Evolutionary conservation across 2,329 filamentous ascomycete species (phyloP).

Genomic region (Aspergillus tanneri): DNA sequence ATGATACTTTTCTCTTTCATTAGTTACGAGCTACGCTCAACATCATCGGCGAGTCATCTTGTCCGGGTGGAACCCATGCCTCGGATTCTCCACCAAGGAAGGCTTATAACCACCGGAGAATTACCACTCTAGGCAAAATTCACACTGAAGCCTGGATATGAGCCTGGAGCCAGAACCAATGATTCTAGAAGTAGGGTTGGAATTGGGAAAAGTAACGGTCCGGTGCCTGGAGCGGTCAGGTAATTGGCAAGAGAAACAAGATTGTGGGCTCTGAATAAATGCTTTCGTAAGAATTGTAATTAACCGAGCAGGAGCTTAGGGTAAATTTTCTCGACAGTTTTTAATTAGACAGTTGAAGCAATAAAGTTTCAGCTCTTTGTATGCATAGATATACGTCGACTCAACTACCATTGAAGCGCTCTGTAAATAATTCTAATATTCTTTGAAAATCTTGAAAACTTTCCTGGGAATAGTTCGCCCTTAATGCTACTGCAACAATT

Average conservation of each 20-base stretch:
- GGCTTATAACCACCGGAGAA: constrained; percentile 25
- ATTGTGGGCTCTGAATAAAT: not conserved
- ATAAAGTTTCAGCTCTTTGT: not conserved
- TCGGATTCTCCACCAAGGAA: constrained; percentile 25
- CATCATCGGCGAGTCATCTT: not conserved
- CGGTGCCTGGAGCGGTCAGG: too few species aligned
- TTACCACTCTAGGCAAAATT: constrained; percentile 21
- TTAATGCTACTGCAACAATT: not conserved
- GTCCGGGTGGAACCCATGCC: not conserved
- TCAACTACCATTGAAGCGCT: not conserved
- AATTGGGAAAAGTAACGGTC: too few species aligned
- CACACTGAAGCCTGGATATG: not conserved
- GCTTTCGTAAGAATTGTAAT: not conserved
- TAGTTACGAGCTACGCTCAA: too few species aligned
- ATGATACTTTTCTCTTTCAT: too few species aligned
- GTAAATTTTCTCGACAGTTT: not conserved
- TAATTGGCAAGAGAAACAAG: not conserved
- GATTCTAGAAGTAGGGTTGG: too few species aligned
- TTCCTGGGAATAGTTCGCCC: too few species aligned
- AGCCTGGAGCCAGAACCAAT: not conserved
- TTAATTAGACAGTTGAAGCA: not conserved
- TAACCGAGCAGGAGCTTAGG: constrained; percentile 4
- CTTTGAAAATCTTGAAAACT: too few species aligned
- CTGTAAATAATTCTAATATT: too few species aligned
- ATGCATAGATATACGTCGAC: not conserved